phyloP scores from a whole-genome alignment of 2,329 filamentous ascomycete genomes.

The Diaporthe citri region DNA sequence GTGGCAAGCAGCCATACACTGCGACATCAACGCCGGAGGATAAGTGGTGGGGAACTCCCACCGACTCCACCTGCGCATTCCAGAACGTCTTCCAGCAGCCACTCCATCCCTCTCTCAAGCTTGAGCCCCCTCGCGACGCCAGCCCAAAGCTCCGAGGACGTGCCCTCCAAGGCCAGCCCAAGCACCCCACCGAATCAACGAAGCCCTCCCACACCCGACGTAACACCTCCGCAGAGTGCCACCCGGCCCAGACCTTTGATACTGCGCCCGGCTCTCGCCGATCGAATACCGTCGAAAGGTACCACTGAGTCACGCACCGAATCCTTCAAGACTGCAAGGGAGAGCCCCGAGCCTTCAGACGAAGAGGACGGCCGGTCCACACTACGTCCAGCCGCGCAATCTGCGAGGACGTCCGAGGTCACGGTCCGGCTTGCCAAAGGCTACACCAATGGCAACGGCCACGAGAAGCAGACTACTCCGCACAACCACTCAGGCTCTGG shows the following conservation, averaged over 20 bases:
- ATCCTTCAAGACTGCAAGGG: conserved; percentile 79
- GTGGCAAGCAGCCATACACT: conserved; percentile 54
- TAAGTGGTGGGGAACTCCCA: conserved; percentile 63
- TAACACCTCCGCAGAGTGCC: conserved; percentile 74
- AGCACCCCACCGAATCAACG: conserved; percentile 74
- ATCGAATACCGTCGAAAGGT: conserved; percentile 64
- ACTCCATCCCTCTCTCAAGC: conserved; percentile 58
- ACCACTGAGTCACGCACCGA: conserved; percentile 73
- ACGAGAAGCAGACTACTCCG: conserved; percentile 47
- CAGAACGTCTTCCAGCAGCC: conserved; percentile 66
- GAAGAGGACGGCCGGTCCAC: conserved; percentile 64
- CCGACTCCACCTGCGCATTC: conserved; percentile 75
- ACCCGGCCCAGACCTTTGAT: conserved; percentile 54
- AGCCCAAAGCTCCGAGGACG: conserved; percentile 54
- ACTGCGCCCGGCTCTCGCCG: conserved; percentile 60
- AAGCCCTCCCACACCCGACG: conserved; percentile 80
- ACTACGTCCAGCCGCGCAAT: conserved; percentile 54
- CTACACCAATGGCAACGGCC: conserved; percentile 6
- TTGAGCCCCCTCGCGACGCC: conserved; percentile 55
- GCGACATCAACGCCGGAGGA: conserved; percentile 57
- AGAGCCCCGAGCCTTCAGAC: conserved; percentile 73
- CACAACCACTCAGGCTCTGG: conserved; percentile 57
- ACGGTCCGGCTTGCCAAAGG: conserved; percentile 56
- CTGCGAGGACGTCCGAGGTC: conserved; percentile 58
- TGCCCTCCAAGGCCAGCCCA: conserved; percentile 56